Base-by-base conservation (phyloP, 2,329 filamentous ascomycete genomes). In the Hypoxylon sp. region DNA sequence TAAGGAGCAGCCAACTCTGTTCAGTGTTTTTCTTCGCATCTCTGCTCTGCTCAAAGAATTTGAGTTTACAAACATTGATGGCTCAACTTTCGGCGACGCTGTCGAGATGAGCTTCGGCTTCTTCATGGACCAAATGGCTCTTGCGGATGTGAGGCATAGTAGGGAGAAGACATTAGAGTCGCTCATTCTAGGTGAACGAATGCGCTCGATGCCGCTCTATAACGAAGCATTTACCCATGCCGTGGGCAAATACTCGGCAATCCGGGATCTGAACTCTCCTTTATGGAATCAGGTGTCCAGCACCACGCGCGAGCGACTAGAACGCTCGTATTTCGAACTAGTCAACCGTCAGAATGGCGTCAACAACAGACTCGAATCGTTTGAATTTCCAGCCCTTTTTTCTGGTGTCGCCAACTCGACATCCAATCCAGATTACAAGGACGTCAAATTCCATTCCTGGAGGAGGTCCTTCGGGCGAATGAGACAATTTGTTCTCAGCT, bases 201-300 rank as follows among this genome's bases (percentile, higher is more conserved):
- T 98, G 89, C 90, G 90, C 63, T 97, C 88, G 51, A 88, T 91
- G 74, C 86, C 90, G 6, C 85, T 99, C 2, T 98, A 97, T 80
- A 93, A 93, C 64, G 94, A 98, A 79, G 93, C 93, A 0, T 98
- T 98, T 75, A 90, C 94, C 4, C 96, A 98, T 78, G 93, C 91
- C 0, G 93, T 93, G 9, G 96, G 95, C 53, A 97, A 96, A 79
- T 93, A 95, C 65, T 87, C 92, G 19, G 85, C 93, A 32, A 88
- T 94, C 65, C 85, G 89, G 60, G 83, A 86, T 1, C 80, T 94
- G 50, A 87, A 89, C 46, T 90, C 89, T 53, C 87, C 89, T 0
- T 87, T 96, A 51, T 94, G 89, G 78, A 82, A 85, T 25, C 83
- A 91, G 74, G 87, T 98, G 45, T 92, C 90, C 1, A 79, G 83